Conservation (phyloP, 495 filamentous ascomycete species). For the Aspergillus ellipticus region DNA sequence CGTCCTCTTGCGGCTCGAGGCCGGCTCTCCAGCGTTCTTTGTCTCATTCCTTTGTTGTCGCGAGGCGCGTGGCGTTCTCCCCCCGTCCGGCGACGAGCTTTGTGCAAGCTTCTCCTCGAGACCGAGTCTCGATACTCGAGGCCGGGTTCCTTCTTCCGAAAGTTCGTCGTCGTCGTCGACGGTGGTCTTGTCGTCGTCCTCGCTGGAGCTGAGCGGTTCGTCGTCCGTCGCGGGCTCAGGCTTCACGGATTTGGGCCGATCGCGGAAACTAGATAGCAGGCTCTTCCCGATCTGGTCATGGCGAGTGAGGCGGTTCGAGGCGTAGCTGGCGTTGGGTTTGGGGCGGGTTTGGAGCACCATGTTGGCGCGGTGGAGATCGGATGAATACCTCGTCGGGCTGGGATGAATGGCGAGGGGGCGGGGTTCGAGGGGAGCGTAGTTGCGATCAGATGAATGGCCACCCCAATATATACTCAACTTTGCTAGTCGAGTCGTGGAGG, state of each 20-base stretch:
- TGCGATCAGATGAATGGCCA: no score
- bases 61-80: not conserved
- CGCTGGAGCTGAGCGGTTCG: slow-evolving; percentile 29
- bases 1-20: slow-evolving; percentile 12
- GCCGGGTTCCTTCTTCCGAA: slow-evolving; percentile 10
- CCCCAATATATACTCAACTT: not conserved
- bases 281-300: not conserved
- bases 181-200: slow-evolving; percentile 19
- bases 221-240: slow-evolving; percentile 24
- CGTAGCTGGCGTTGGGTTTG: slow-evolving; percentile 25
- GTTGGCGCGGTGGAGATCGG: not conserved
- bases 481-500: not conserved
- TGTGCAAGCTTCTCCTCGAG: slow-evolving; percentile 24
- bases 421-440: no score
- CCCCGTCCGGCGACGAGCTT: not conserved
- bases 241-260: not conserved
- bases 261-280: slow-evolving; percentile 26
- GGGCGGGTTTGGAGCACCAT: slow-evolving; percentile 17
- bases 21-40: not conserved
- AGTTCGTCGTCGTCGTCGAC: slow-evolving; percentile 5
- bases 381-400: no score
- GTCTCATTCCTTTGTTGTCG: slow-evolving; percentile 7
- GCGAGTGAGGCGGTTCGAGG: slow-evolving; percentile 19
- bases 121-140: slow-evolving; percentile 9
- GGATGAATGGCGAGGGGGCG: no score